Evolutionary conservation across 2,329 filamentous ascomycete genomes (phyloP).

Genomic region (Cercospora berteroae): DNA sequence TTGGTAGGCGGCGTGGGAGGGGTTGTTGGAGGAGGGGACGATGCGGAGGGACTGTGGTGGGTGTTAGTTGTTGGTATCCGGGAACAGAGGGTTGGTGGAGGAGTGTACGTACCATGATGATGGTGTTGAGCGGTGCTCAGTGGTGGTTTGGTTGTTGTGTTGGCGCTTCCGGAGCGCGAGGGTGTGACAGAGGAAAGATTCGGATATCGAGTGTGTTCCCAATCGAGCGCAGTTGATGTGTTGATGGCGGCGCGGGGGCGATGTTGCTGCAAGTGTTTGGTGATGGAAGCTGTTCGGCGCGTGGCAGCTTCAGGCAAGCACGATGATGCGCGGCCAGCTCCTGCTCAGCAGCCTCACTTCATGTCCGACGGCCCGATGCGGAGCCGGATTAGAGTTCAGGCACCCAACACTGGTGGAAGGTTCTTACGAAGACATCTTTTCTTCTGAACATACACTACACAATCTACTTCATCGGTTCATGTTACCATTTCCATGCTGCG

Average conservation of each 20-base stretch:
- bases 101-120: slow-evolving; percentile 15
- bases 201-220: not conserved
- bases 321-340: slow-evolving; percentile 20
- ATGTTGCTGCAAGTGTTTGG: slow-evolving; percentile 13
- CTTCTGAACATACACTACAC: not conserved
- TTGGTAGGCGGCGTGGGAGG: slow-evolving; percentile 53
- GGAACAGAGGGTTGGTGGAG: not conserved
- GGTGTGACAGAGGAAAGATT: not conserved
- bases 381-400: slow-evolving; percentile 2
- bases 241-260: slow-evolving; percentile 7
- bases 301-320: slow-evolving; percentile 22
- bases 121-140: slow-evolving; percentile 5
- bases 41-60: slow-evolving; percentile 65
- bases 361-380: slow-evolving; percentile 9
- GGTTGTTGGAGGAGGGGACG: slow-evolving; percentile 67
- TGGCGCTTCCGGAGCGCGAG: not conserved
- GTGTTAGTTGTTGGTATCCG: slow-evolving; percentile 10
- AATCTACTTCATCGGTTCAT: too few species aligned
- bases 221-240: not conserved
- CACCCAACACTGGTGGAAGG: not conserved
- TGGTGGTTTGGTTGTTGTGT: not conserved
- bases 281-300: slow-evolving; percentile 10
- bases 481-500: not conserved
- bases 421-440: not conserved
- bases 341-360: slow-evolving; percentile 9